Evolutionary conservation across 805 yeast genomes (phyloP), one percentile per base, ranked within the genome.

Genomic region (Yarrowia divulgata): DNA sequence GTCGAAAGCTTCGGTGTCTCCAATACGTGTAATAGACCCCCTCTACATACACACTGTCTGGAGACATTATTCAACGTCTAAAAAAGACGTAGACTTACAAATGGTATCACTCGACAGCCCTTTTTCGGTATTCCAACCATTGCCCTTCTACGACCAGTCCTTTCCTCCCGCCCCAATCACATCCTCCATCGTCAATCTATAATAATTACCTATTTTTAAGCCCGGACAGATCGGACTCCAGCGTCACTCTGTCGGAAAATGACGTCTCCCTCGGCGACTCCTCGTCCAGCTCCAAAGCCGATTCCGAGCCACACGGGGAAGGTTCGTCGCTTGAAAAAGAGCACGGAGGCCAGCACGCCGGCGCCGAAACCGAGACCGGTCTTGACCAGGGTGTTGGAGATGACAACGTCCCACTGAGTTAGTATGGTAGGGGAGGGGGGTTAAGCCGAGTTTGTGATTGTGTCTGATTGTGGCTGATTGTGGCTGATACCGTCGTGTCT

Each of bases 271-370:
- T 95, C 99, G 71, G 98, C 88, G 81, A 93, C 95, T 68, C 97
- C 97, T 83, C 97, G 90, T 73, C 99, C 99, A 72, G 93, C 85
- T 73, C 99, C 99, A 76, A 95, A 94, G 46, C 99, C 99, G 73
- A 93, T 82, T 73, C 99, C 99, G 71, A 94, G 81, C 97, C 98
- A 93, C 52, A 94, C 98, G 69, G 99, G 99, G 88, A 93, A 95
- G 10, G 97, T 85, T 81, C 98, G 88, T 84, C 98, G 91, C 80
- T 85, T 91, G 84, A 95, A 95, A 70, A 95, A 81, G 71, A 95
- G 81, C 54, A 93, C 96, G 9, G 97, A 91, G 55, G 96, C 90
- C 70, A 94, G 85, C 42, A 95, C 97, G 81, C 99, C 99, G 57
- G 89, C 95, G 73, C 98, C 98, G 74, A 95, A 89, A 64, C 99